Evolutionary conservation across 805 yeast genomes (phyloP), one percentile per base, ranked within the genome.

Genomic region (Pichia ethanolica): DNA sequence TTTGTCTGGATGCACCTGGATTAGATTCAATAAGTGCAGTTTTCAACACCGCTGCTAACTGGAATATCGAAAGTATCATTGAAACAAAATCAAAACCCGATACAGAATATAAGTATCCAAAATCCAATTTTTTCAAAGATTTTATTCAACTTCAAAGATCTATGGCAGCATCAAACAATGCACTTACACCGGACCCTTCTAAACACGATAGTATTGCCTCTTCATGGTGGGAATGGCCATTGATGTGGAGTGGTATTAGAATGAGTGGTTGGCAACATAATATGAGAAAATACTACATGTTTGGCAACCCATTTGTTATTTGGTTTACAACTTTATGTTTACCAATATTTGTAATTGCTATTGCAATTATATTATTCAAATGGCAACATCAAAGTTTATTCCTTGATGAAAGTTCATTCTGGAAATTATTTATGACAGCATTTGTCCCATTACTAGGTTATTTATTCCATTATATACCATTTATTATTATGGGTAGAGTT

Each of bases 171-270:
- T 79, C 89, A 26, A 86, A 86, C 68, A 86, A 85, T 62, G 95
- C 93, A 9, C 73, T 86, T 48, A 78, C 85, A 13, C 91, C 93
- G 0, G 95, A 86, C 61, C 69, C 71, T 11, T 87, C 86, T 57
- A 83, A 83, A 60, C 70, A 67, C 53, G 95, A 86, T 59, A 81
- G 75, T 49, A 75, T 86, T 54, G 87, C 91, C 4, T 81, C 89
- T 13, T 58, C 71, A 34, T 85, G 89, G 72, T 87, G 93, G 91
- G 82, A 86, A 70, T 86, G 95, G 95, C 91, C 93, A 36, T 66
- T 82, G 10, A 69, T 79, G 50, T 68, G 73, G 58, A 75, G 75
- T 36, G 95, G 95, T 42, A 73, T 86, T 54, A 74, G 93, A 56
- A 83, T 86, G 83, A 79, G 89, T 59, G 75, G 82, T 36, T 86